Base-by-base conservation (phyloP, 2,329 filamentous ascomycete genomes). In the Fusarium zealandicum region DNA sequence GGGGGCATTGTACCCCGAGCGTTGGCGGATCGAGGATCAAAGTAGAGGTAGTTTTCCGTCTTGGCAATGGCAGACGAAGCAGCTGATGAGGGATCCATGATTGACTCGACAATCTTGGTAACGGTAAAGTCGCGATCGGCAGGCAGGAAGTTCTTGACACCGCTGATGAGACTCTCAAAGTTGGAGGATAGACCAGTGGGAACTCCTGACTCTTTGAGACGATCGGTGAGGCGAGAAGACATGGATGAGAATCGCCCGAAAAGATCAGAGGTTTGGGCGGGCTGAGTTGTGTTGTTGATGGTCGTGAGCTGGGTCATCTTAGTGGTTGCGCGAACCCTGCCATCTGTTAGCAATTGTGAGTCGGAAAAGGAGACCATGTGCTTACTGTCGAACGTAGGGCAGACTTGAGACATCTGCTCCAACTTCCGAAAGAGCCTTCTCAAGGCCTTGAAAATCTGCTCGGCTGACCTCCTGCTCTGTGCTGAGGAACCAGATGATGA, bases 271-370 rank as follows among this genome's bases (percentile, higher is more conserved):
- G 90, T 86, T 14, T 61, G 74, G 73, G 72, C 71, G 61, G 85
- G 84, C 65, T 88, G 82, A 14, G 83, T 80, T 55, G 89, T 81
- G 12, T 90, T 88, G 59, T 93, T 95, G 58, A 93, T 88, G 1
- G 93, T 96, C 4, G 93, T 91, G 73, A 99, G 90, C 85, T 98
- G 96, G 12, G 93, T 98, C 92, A 98, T 97, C 61, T 95, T 92
- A 5, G 93, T 98, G 43, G 96, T 92, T 63, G 96, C 91, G 55
- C 93, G 92, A 45, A 98, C 91, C 72, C 90, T 86, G 69, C 36
- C 41, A 28, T 11, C 28, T 13, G 37, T 73, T 62, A 76, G 72
- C 33, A 44, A 46, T 28, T 10, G 1, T 3, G 8, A 14, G 18
- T 13, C 7, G 10, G 43, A n/a, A 33, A 7, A 32, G 14, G 17